Conservation (phyloP, 257 asterid species). For the Gynochthodes officinalis region DNA sequence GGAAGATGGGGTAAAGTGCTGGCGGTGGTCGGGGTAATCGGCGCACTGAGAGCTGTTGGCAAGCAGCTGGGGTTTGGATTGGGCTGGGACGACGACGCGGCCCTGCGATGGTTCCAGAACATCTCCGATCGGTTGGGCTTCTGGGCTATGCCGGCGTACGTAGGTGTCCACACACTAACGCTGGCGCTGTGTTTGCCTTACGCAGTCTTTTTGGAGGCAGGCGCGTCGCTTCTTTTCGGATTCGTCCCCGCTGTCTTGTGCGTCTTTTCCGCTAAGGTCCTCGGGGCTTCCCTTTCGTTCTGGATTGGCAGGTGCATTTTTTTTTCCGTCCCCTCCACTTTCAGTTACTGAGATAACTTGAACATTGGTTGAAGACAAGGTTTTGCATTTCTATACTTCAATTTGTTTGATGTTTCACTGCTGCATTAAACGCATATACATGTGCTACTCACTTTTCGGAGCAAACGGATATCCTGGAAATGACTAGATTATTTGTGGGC, state of each 20-base stretch:
- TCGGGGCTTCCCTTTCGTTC: slow-evolving; percentile 94
- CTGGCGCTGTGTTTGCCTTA: slow-evolving; percentile 85
- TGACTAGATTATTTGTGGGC: too few species aligned
- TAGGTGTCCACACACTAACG: slow-evolving; percentile 75
- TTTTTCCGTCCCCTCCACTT: neutral
- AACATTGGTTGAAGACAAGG: too few species aligned
- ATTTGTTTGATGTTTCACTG: too few species aligned
- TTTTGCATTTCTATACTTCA: neutral
- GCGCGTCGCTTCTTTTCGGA: slow-evolving; percentile 88
- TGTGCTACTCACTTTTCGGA: too few species aligned
- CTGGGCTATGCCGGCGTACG: slow-evolving; percentile 93
- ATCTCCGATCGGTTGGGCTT: slow-evolving; percentile 66
- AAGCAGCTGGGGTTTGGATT: slow-evolving; percentile 43
- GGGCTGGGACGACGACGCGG: slow-evolving; percentile 47
- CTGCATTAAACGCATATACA: too few species aligned
- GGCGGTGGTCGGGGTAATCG: slow-evolving; percentile 41
- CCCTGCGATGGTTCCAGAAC: slow-evolving; percentile 45
- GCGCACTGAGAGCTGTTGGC: slow-evolving; percentile 27
- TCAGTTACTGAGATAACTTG: too few species aligned
- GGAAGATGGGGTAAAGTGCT: slow-evolving; percentile 41
- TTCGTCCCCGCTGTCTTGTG: slow-evolving; percentile 80
- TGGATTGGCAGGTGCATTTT: slow-evolving; percentile 68
- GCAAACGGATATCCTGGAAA: too few species aligned
- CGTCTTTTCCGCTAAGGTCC: slow-evolving; percentile 85
- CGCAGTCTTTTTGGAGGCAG: slow-evolving; percentile 97